Conservation (phyloP, 768 basidiomycete genomes). For the Russula earlei region DNA sequence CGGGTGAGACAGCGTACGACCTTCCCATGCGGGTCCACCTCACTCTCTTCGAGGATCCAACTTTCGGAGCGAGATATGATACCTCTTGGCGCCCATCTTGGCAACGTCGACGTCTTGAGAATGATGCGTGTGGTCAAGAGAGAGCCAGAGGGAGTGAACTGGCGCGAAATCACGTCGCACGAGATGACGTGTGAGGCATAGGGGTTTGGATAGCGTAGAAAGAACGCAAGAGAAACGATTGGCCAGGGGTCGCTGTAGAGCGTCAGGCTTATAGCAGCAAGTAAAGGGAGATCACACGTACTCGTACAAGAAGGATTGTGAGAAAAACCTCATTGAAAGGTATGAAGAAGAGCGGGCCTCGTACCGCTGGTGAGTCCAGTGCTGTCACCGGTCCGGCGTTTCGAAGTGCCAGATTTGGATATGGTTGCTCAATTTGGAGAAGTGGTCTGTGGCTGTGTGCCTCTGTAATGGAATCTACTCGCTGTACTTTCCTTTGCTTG, state of each 20-base stretch:
- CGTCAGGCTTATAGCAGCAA: slow-evolving; percentile 9
- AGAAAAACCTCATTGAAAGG: slow-evolving; percentile 43
- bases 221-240: slow-evolving; percentile 88
- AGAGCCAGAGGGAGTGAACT: slow-evolving; percentile 59
- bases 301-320: slow-evolving; percentile 50
- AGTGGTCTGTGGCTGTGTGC: no score
- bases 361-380: no score
- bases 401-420: no score
- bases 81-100: slow-evolving; percentile 82
- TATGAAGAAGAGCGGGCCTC: no score
- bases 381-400: no score
- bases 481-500: no score
- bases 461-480: no score
- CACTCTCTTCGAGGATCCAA: slow-evolving; percentile 93
- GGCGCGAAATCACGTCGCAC: slow-evolving; percentile 89
- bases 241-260: slow-evolving; percentile 78
- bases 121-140: slow-evolving; percentile 85
- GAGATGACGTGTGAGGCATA: slow-evolving; percentile 90
- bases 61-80: slow-evolving; percentile 80
- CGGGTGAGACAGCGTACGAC: slow-evolving; percentile 70
- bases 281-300: slow-evolving; percentile 25
- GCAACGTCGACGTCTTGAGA: slow-evolving; percentile 84
- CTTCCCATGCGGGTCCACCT: slow-evolving; percentile 78
- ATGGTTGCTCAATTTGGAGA: no score
- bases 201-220: slow-evolving; percentile 92